Evolutionary conservation across 495 filamentous ascomycete genomes (phyloP).

Genomic region (Glonium stellatum): DNA sequence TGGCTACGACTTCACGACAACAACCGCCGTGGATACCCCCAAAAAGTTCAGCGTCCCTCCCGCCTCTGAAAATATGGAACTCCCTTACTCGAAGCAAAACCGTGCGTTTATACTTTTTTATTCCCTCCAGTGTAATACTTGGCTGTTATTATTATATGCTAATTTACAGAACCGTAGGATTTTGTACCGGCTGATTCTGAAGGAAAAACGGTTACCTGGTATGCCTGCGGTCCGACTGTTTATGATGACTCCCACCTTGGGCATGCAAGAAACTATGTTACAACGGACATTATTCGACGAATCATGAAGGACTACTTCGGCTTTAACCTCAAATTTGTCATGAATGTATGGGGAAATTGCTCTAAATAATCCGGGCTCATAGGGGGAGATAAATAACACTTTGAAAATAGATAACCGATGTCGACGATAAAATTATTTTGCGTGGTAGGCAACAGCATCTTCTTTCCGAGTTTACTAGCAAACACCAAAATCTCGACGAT

Average conservation of each 20-base stretch:
- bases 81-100: slow-evolving; percentile 30
- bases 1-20: slow-evolving; percentile 38
- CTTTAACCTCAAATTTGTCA: slow-evolving; percentile 82
- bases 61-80: slow-evolving; percentile 25
- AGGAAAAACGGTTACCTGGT: slow-evolving; percentile 72
- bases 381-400: no score
- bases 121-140: no score
- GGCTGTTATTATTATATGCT: no score
- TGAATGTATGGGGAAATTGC: slow-evolving; percentile 57
- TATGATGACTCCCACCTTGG: slow-evolving; percentile 85
- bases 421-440: slow-evolving; percentile 92
- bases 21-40: slow-evolving; percentile 47
- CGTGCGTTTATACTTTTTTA: slow-evolving; percentile 38
- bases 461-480: slow-evolving; percentile 48
- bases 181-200: slow-evolving; percentile 67
- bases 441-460: slow-evolving; percentile 72
- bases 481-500: slow-evolving; percentile 43
- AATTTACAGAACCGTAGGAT: slow-evolving; percentile 1
- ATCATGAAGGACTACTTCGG: slow-evolving; percentile 82
- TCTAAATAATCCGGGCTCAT: no score
- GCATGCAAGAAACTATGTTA: slow-evolving; percentile 90
- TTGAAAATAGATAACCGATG: slow-evolving; percentile 26
- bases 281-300: slow-evolving; percentile 83
- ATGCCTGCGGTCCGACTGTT: slow-evolving; percentile 69
- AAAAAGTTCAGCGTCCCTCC: slow-evolving; percentile 4